Conservation (phyloP, 768 basidiomycete species). For the Pleurotus tuber-regium region DNA sequence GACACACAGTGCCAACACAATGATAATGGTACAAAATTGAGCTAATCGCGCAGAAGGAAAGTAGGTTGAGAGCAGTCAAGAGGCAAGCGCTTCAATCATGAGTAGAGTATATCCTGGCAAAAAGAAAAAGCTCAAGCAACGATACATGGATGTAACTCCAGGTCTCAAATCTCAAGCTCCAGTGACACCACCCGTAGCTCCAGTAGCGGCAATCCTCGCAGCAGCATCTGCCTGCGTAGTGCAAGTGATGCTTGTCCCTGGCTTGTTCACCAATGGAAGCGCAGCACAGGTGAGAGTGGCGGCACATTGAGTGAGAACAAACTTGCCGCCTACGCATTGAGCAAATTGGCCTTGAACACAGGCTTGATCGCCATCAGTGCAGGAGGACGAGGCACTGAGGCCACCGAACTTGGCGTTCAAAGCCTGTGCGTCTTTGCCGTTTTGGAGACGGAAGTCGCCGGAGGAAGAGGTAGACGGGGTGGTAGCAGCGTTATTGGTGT, state of each 20-base stretch:
- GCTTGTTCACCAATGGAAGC: conserved; percentile 39
- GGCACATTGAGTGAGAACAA: conserved; percentile 27
- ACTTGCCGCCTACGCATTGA: conserved; percentile 45
- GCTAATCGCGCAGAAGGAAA: no score
- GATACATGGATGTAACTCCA: no score
- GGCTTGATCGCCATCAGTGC: conserved; percentile 40
- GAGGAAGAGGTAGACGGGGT: conserved; percentile 1
- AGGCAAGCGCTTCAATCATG: no score
- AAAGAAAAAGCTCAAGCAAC: no score
- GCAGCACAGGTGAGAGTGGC: conserved; percentile 33
- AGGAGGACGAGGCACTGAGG: conserved; percentile 34
- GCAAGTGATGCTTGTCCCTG: conserved; percentile 43
- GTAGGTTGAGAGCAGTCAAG: no score
- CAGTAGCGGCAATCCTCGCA: conserved; percentile 40
- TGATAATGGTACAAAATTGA: no score
- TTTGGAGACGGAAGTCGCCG: conserved; percentile 28
- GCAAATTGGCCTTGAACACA: conserved; percentile 45
- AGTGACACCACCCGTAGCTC: conserved; percentile 30
- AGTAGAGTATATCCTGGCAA: no score
- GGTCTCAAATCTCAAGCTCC: not conserved
- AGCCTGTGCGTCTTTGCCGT: conserved; percentile 36
- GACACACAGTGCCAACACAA: no score
- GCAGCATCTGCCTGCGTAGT: conserved; percentile 42
- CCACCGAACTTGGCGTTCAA: conserved; percentile 38
- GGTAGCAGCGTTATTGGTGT: not conserved